phyloP scores from a whole-genome alignment of 163 green algal genomes.

The Chlamydomonas reinhardtii region DNA sequence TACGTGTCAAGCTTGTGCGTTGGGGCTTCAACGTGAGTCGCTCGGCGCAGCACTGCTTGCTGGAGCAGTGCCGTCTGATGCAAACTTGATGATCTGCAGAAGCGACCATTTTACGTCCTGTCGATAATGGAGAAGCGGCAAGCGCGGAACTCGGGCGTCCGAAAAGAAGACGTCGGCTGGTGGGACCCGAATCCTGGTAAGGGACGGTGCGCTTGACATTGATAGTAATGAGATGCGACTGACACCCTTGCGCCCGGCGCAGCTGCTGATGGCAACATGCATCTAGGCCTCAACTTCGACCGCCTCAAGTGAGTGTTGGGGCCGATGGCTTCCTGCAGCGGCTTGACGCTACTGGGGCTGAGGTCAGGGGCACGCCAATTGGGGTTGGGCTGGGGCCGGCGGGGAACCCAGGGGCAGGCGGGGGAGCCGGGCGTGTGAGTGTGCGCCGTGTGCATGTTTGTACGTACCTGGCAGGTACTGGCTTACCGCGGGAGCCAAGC shows the following conservation, averaged over 20 bases:
- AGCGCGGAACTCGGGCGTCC: slow-evolving; percentile 54
- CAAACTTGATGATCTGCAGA: slow-evolving; percentile 12
- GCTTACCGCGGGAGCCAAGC: slow-evolving; percentile 50
- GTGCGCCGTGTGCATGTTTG: no score
- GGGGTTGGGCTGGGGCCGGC: not conserved
- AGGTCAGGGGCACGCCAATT: no score
- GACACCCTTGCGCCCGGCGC: not conserved
- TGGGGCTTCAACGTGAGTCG: slow-evolving; percentile 59
- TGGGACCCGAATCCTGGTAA: slow-evolving; percentile 65
- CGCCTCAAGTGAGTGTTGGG: slow-evolving; percentile 51
- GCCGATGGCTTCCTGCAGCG: not conserved
- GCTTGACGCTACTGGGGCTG: not conserved
- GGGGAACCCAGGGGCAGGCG: no score
- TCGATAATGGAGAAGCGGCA: slow-evolving; percentile 45
- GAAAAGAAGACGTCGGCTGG: slow-evolving; percentile 63
- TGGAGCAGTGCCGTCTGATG: not conserved
- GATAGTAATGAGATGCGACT: not conserved
- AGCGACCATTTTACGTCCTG: slow-evolving; percentile 57
- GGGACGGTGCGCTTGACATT: not conserved
- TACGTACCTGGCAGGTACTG: slow-evolving; percentile 51
- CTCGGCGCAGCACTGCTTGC: not conserved
- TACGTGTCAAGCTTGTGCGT: slow-evolving; percentile 58
- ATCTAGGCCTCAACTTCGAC: slow-evolving; percentile 62
- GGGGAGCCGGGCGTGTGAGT: no score
- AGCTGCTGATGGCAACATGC: slow-evolving; percentile 68